Evolutionary conservation across 345 rosid species (phyloP), one percentile per base, ranked within the genome.

Genomic region (Eucalyptus curtisii): DNA sequence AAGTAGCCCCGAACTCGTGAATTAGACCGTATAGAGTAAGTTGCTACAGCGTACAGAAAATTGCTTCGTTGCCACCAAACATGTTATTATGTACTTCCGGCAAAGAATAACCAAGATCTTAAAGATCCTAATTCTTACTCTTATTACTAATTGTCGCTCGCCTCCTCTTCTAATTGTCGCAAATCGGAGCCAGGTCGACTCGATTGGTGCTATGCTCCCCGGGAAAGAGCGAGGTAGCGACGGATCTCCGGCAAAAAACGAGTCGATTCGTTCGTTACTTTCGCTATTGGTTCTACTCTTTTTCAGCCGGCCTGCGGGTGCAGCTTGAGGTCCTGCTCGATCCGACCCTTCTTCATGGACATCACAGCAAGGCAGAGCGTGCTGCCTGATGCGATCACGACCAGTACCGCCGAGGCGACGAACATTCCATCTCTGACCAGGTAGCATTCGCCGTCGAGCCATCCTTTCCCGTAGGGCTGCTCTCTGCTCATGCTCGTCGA

Each of bases 371-470:
- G 91, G 59, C 90, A 93, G 47, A 96, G 88, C 66, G 90, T 85
- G 53, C 93, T 49, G 27, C 92, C 91, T 3, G 91, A 48, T 52
- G 95, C 90, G n/a, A 92, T 66, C 79, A 93, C 71, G 86, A 90
- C 93, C 45, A 95, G 88, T 13, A 90, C 84, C 5, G 95, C 96
- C 3, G 98, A 94, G 31, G 92, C 93, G 53, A 92, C 48, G 79
- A 88, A 97, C 59, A 96, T 92, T 8, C 98, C 97, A 31, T 91
- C 92, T 86, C 90, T 96, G 68, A 95, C 97, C 6, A 93, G 49
- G 88, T 95, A 97, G 91, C 99, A 97, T 37, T 95, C 94, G 27
- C 91, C 92, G 15, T 95, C 93, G 19, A 96, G 80, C 99, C 99
- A 96, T 40, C 98, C 99, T 87, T 90, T 89, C 14, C 98, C 95